phyloP scores from a whole-genome alignment of 805 yeast species.

The Candida manassasensis region DNA sequence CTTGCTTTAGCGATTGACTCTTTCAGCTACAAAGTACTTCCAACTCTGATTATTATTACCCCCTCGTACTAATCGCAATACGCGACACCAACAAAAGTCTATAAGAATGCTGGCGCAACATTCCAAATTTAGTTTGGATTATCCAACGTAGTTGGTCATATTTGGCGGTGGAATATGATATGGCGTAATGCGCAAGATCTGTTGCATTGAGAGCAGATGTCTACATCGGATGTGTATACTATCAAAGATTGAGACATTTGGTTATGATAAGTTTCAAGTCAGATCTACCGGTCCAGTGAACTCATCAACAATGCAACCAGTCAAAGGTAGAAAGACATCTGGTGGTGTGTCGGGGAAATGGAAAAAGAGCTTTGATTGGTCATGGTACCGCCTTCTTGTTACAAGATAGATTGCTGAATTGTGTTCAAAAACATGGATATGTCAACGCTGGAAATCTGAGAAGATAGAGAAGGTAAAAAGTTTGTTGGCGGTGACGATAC shows the following conservation, averaged over 20 bases:
- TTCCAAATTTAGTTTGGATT: too few relatives aligned
- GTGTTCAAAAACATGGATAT: constrained; percentile 45
- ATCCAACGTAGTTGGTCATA: too few relatives aligned
- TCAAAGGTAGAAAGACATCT: constrained; percentile 95
- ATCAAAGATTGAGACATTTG: constrained; percentile 98
- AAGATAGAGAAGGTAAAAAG: constrained; percentile 91
- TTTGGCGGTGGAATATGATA: too few relatives aligned
- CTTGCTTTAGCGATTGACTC: too few relatives aligned
- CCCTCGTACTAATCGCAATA: too few relatives aligned
- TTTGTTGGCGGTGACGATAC: constrained; percentile 90
- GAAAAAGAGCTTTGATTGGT: constrained; percentile 97
- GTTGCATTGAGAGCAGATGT: constrained; percentile 95
- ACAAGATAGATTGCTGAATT: constrained; percentile 91
- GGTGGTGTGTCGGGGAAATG: constrained; percentile 99
- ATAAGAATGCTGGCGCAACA: too few relatives aligned
- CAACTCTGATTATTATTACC: too few relatives aligned
- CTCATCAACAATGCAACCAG: constrained; percentile 97
- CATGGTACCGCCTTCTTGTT: constrained; percentile 95
- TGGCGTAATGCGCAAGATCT: too few relatives aligned
- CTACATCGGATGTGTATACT: constrained; percentile 94
- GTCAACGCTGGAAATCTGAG: constrained; percentile 83
- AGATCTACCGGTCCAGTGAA: constrained; percentile 98
- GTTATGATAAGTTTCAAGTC: constrained; percentile 98
- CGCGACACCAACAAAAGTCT: too few relatives aligned
- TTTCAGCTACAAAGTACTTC: too few relatives aligned